Base-by-base conservation (phyloP, 116 monocot species). In the Phalaenopsis hybrid region DNA sequence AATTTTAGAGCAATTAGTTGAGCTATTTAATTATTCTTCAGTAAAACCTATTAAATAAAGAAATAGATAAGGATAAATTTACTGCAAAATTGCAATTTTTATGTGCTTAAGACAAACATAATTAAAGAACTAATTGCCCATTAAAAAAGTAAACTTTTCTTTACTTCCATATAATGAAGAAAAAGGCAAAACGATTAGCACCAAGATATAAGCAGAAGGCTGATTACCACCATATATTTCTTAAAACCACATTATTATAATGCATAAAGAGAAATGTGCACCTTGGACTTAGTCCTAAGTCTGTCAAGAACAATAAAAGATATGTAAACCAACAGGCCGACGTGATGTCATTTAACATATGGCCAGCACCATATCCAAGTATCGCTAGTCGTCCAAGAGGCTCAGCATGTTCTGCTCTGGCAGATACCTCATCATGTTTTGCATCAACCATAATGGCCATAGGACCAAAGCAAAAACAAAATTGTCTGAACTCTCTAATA, bases 281-380 rank as follows among this genome's bases (percentile, higher is more conserved):
- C 96, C 96, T 89, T 81, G 96, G 92, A 84, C 80, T 91, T 72
- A 96, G 81, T 63, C 96, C 96, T 21, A 96, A 83, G 76, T 94
- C 94, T 23, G 96, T 96, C 83, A 96, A 84, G 91, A 96, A 96
- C 84, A 96, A 81, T 41, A 96, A 79, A 58, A 96, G 83, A 85
- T 96, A 96, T 3, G 96, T 96, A 85, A 96, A 96, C 96, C 96
- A 96, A 80, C 96, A 96, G 76, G 94, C 88, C 16, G 96, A 89
- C 57, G 96, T 96, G 58, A 96, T 94, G 48, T 96, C 96, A 85
- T 96, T 96, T 23, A 96, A 86, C 94, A 96, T 91, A 82, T 96
- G 96, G 68, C 96, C 96, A 8, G 89, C 84, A 44, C 96, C 96
- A 87, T 94, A 96, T 4, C 82, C 89, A 51, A 96, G 86, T 78